Percentiles rank a stretch among this genome's conserved stretches.
phyloP scores from a whole-genome alignment of 352 stramenopile species.

The Nothophytophthora sp. region DNA sequence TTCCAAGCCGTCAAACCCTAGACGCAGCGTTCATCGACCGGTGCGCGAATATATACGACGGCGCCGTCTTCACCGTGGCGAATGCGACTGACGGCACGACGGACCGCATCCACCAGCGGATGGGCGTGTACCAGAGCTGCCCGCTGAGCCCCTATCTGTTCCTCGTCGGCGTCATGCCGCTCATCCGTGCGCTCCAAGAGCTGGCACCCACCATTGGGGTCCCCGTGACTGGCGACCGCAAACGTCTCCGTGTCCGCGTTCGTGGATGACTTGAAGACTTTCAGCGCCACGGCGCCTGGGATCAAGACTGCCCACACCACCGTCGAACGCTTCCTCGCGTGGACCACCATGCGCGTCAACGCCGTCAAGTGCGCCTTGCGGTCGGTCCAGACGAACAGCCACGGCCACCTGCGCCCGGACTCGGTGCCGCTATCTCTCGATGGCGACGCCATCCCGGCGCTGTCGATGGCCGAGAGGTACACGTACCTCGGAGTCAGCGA shows the following conservation, averaged over 20 bases:
- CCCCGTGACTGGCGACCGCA: background rate
- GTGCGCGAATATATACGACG: slow-evolving; percentile 8
- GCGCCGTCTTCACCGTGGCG: slow-evolving; percentile 5
- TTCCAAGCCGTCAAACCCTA: too few relatives aligned
- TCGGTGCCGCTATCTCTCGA: background rate
- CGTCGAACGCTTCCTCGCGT: background rate
- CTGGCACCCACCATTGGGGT: slow-evolving; percentile 5
- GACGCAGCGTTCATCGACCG: too few relatives aligned
- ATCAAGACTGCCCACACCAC: background rate
- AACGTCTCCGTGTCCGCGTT: background rate
- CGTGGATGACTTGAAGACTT: slow-evolving; percentile 8
- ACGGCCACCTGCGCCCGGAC: background rate
- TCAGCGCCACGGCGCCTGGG: background rate
- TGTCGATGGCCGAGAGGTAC: background rate
- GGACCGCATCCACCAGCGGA: slow-evolving; percentile 11
- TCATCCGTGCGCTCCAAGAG: slow-evolving; percentile 4
- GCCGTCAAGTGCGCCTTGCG: slow-evolving; percentile 1
- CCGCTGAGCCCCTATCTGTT: slow-evolving; percentile 23
- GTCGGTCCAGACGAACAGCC: background rate
- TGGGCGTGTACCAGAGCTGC: slow-evolving; percentile 25
- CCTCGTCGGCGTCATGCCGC: slow-evolving; percentile 12
- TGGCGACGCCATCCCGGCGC: background rate
- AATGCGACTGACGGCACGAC: slow-evolving; percentile 21
- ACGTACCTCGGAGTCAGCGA: slow-evolving; percentile 8
- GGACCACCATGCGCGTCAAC: slow-evolving; percentile 1